These are phyloP conservation scores for Mortierella alpina DNA, from an alignment of 192 early-diverging fungal genomes.

Conservation along the genomic window DNA sequence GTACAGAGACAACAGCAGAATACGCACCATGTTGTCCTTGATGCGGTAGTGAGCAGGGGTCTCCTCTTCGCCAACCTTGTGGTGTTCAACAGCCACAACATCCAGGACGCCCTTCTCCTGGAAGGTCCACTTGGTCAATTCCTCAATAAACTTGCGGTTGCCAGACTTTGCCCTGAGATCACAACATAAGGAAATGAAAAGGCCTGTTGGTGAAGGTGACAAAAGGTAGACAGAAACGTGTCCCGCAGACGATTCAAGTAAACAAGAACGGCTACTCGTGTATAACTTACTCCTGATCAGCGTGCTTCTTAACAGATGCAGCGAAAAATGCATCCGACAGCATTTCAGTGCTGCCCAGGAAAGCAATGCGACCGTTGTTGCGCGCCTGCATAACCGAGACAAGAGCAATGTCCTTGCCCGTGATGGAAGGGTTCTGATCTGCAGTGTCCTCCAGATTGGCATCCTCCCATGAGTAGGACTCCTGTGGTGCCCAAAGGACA, in stretches of 20 bases:
- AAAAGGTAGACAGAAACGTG: conserved; percentile 4
- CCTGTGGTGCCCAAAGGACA: conserved; percentile 65
- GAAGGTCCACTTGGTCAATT: conserved; percentile 89
- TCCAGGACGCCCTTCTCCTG: conserved; percentile 91
- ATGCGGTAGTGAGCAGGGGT: conserved; percentile 89
- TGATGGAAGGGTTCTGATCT: conserved; percentile 50
- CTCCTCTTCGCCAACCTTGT: conserved; percentile 72
- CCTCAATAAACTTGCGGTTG: conserved; percentile 80
- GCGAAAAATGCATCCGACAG: conserved; percentile 79
- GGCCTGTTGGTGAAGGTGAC: background rate
- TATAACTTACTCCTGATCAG: conserved; percentile 29
- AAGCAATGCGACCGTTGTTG: conserved; percentile 87
- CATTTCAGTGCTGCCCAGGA: conserved; percentile 85
- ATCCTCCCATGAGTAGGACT: conserved; percentile 75
- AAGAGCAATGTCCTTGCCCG: conserved; percentile 74
- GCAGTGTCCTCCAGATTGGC: conserved; percentile 55
- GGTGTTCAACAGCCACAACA: conserved; percentile 71
- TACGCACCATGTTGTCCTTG: conserved; percentile 85
- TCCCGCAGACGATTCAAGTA: background rate
- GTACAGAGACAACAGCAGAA: background rate
- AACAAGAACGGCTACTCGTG: background rate
- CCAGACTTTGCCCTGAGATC: conserved; percentile 54
- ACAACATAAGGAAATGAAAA: background rate
- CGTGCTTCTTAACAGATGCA: conserved; percentile 15
- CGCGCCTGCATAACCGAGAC: conserved; percentile 90